Base-by-base conservation (phyloP, 106 monocot species). In the Cymbidium sinense region DNA sequence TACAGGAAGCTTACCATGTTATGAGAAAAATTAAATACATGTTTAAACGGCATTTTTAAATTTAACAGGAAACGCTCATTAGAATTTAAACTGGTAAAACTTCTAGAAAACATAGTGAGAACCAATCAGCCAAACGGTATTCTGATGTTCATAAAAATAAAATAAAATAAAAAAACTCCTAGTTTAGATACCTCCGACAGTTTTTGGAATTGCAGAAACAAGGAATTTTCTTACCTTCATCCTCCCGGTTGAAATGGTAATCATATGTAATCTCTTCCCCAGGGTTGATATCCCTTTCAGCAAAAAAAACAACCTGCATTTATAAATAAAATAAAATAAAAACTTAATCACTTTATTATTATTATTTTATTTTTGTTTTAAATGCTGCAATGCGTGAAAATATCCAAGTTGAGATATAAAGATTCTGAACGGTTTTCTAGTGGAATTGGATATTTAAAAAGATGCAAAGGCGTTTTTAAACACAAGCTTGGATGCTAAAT, bases 241-340 rank as follows among this genome's bases (percentile, higher is more conserved):
- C 93, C 76, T 98, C 96, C 23, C 80, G 83, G 77, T 91, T 98
- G 51, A 98, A 98, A 83, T 98, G 89, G 62, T 98, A 98, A 31
- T 98, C 96, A 27, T 98, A 98, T 7, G 96, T 94, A 33, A 98
- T 90, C 83, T 98, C 96, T 76, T 98, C 96, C 34, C 96, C 96
- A 9, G 96, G 91, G 33, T 92, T 84, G 81, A 98, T 92, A 70
- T 98, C 91, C 76, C 96, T 91, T 79, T 87, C 90, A 1, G 96
- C 96, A 64, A 94, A 91, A 88, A 98, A 98, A 30, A 98, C 85
- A 17, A 98, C 96, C 95, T 95, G 84, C 35, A 81, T 5, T 2
- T 43, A 44, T 19, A 0, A 10, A 13, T n/a, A n/a, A n/a, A n/a
- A n/a, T n/a, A n/a, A 7, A 70, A 0, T 17, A 36, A 18, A 35